These are phyloP conservation scores for Rasamsonia emersonii DNA, from an alignment of 2,329 filamentous ascomycete species.

Conservation along the genomic window DNA sequence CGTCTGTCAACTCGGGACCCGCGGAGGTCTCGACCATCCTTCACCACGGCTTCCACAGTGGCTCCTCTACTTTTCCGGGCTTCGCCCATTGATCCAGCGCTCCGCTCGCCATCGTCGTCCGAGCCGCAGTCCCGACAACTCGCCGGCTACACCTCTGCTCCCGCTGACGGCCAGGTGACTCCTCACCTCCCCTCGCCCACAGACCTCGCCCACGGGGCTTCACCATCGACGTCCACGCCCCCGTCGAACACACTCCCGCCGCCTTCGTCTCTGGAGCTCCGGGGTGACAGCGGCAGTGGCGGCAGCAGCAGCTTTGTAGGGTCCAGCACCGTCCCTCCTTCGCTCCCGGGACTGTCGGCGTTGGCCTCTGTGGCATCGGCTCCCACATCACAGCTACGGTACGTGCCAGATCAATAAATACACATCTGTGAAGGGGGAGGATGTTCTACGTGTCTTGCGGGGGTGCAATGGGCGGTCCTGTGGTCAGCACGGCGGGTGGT, in stretches of 20 bases:
- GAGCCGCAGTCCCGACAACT: constrained; percentile 24
- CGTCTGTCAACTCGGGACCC: constrained; percentile 23
- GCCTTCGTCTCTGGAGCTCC: constrained; percentile 21
- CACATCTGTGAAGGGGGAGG: constrained; percentile 6
- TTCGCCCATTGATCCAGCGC: constrained; percentile 46
- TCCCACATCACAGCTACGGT: constrained; percentile 45
- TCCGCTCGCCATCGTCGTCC: constrained; percentile 41
- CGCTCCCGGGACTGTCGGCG: constrained; percentile 50
- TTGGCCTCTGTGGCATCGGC: constrained; percentile 51
- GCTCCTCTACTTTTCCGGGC: constrained; percentile 52
- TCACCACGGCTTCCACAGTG: constrained; percentile 50
- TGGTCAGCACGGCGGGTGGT: background rate
- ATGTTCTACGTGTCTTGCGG: constrained; percentile 5
- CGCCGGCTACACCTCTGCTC: constrained; percentile 30
- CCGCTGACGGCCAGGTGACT: constrained; percentile 39
- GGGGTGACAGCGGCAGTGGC: constrained; percentile 16
- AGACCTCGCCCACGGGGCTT: constrained; percentile 43
- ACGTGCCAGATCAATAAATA: too few relatives aligned
- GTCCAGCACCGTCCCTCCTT: constrained; percentile 27
- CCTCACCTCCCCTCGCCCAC: constrained; percentile 35
- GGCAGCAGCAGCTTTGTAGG: constrained; percentile 13
- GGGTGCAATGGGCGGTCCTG: constrained; percentile 8
- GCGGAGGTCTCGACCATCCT: constrained; percentile 25
- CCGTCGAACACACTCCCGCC: constrained; percentile 30
- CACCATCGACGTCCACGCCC: constrained; percentile 45